These are phyloP conservation scores for Paradendryphiella salina DNA, from an alignment of 2,329 filamentous ascomycete species.

Conservation along the genomic window DNA sequence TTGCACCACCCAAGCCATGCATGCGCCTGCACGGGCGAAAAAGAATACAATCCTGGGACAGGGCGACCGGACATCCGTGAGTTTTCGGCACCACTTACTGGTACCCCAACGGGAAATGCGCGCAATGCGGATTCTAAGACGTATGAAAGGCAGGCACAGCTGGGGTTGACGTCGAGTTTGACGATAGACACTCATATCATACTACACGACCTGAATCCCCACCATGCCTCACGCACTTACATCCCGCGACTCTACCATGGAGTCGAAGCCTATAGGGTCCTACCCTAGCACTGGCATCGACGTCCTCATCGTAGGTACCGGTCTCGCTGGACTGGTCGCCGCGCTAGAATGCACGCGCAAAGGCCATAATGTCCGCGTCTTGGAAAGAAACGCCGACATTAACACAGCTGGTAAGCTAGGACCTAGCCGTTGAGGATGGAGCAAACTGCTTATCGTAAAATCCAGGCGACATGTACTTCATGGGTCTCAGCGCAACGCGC, in stretches of 20 bases:
- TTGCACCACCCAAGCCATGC: conserved; percentile 4
- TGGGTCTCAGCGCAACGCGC: conserved; percentile 59
- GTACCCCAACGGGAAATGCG: conserved; percentile 26
- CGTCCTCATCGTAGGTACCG: conserved; percentile 48
- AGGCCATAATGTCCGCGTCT: conserved; percentile 47
- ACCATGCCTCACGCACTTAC: conserved; percentile 50
- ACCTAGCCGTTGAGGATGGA: not conserved
- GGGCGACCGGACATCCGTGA: conserved; percentile 22
- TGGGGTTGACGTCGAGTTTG: conserved; percentile 7
- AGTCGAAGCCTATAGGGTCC: conserved; percentile 56
- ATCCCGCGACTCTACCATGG: conserved; percentile 52
- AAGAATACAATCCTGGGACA: conserved; percentile 13
- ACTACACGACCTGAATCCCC: conserved; percentile 3
- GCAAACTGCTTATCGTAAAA: conserved; percentile 8
- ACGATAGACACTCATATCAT: conserved; percentile 10
- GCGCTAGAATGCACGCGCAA: conserved; percentile 48
- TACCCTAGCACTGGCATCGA: conserved; percentile 52
- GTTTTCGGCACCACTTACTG: conserved; percentile 25
- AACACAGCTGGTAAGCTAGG: conserved; percentile 55
- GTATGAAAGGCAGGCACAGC: conserved; percentile 11
- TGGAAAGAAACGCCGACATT: conserved; percentile 53
- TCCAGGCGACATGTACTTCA: conserved; percentile 64
- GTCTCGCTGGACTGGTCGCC: conserved; percentile 45
- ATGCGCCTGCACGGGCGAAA: conserved; percentile 1
- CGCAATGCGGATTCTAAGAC: conserved; percentile 19